Percentiles rank a stretch among this genome's conserved stretches.
phyloP scores from a whole-genome alignment of 495 filamentous ascomycete species.

The Wilcoxina mikolae region DNA sequence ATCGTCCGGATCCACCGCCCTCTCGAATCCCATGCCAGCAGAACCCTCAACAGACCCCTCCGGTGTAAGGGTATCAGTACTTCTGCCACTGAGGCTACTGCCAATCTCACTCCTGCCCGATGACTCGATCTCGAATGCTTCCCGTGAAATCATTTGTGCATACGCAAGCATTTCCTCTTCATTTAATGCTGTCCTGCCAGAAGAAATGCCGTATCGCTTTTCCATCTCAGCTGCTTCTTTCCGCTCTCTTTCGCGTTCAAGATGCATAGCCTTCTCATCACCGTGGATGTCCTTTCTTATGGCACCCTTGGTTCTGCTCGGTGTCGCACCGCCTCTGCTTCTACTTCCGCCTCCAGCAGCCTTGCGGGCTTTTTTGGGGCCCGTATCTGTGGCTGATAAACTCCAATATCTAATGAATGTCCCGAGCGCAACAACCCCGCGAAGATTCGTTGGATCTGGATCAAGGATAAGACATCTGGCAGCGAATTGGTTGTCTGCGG shows the following conservation, averaged over 20 bases:
- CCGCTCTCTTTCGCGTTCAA: slow-evolving; percentile 44
- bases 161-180: slow-evolving; percentile 86
- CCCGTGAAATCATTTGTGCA: slow-evolving; percentile 74
- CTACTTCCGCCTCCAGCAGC: slow-evolving; percentile 39
- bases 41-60: slow-evolving; percentile 19
- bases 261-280: slow-evolving; percentile 62
- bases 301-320: slow-evolving; percentile 44
- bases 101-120: slow-evolving; percentile 20
- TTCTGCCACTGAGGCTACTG: slow-evolving; percentile 13
- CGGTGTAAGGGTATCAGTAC: slow-evolving; percentile 15
- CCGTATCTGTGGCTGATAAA: slow-evolving; percentile 61
- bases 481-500: slow-evolving; percentile 65
- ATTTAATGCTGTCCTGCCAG: slow-evolving; percentile 60
- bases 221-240: slow-evolving; percentile 42
- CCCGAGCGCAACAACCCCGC: slow-evolving; percentile 81
- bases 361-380: slow-evolving; percentile 33
- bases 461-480: slow-evolving; percentile 75
- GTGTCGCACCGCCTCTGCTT: slow-evolving; percentile 42
- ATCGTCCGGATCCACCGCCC: slow-evolving; percentile 38
- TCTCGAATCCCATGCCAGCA: slow-evolving; percentile 32
- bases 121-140: slow-evolving; percentile 46
- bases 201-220: slow-evolving; percentile 63
- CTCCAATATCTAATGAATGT: slow-evolving; percentile 84
- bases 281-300: slow-evolving; percentile 67
- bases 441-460: slow-evolving; percentile 73